Percentiles rank a stretch among this genome's conserved stretches.
Evolutionary conservation across 176 grass and related monocot genomes (phyloP).

Genomic region (Musa schizocarpa): DNA sequence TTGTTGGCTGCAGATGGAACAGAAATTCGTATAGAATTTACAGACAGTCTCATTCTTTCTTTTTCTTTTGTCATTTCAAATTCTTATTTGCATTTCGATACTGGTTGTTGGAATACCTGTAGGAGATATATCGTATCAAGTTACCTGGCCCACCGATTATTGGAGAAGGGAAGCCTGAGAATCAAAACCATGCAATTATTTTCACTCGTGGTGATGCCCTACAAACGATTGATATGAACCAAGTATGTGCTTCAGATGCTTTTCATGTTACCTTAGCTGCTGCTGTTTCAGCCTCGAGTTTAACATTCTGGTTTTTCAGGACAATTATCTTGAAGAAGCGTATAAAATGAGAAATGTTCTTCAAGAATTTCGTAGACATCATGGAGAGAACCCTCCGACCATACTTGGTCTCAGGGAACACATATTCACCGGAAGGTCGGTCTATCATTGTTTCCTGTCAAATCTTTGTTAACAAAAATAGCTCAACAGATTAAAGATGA

Average conservation of each 20-base stretch:
- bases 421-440: conserved; percentile 95
- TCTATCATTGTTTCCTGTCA: conserved; percentile 24
- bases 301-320: conserved; percentile 32
- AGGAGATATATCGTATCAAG: conserved; percentile 96
- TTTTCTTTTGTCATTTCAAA: neutral
- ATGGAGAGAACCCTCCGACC: conserved; percentile 54
- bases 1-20: no score
- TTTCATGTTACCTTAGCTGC: neutral
- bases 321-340: conserved; percentile 96
- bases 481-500: neutral
- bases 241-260: conserved; percentile 31
- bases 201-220: conserved; percentile 94
- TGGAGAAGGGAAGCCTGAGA: conserved; percentile 97
- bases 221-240: conserved; percentile 98
- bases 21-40: neutral
- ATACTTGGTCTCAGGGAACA: conserved; percentile 92
- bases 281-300: conserved; percentile 1
- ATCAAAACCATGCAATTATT: conserved; percentile 96
- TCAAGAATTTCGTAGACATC: conserved; percentile 74
- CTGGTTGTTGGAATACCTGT: conserved; percentile 24
- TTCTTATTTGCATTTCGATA: neutral
- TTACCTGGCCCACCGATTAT: conserved; percentile 75
- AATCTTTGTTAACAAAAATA: neutral
- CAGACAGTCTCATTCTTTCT: neutral
- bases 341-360: conserved; percentile 98